Evolutionary conservation across 495 filamentous ascomycete genomes (phyloP).

Genomic region (Xylaria scruposa): DNA sequence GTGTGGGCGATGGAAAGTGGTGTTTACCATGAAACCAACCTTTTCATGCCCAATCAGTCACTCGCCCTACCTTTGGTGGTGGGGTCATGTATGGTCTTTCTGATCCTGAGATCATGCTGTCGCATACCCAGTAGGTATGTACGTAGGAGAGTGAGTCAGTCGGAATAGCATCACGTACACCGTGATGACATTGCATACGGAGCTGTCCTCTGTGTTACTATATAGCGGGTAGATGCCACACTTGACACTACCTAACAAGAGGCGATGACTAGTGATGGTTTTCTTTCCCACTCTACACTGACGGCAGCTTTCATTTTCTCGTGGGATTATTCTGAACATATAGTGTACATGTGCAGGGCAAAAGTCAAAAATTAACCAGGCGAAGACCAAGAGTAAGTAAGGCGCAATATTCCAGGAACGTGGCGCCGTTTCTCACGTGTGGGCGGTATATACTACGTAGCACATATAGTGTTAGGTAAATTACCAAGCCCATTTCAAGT

Average conservation of each 20-base stretch:
- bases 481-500: not conserved
- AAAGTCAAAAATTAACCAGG: not conserved
- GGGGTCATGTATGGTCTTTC: conserved; percentile 6
- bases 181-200: conserved; percentile 13
- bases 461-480: not conserved
- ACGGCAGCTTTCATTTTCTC: not conserved
- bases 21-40: conserved; percentile 20
- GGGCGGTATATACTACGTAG: not conserved
- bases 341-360: not conserved
- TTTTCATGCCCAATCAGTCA: conserved; percentile 7
- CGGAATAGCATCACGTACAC: conserved; percentile 7
- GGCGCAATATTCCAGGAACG: conserved; percentile 4
- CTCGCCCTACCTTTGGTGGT: not conserved
- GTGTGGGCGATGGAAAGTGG: conserved; percentile 1
- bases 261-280: not conserved
- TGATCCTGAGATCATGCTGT: not conserved
- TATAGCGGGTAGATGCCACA: not conserved
- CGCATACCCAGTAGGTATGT: not conserved
- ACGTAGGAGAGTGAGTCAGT: conserved; percentile 6
- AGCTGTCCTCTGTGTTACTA: not conserved
- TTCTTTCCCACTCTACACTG: not conserved
- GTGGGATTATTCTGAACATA: not conserved
- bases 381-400: not conserved
- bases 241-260: not conserved
- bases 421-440: conserved; percentile 6